Conservation (phyloP, 495 filamentous ascomycete species). For the Xylaria grammica region DNA sequence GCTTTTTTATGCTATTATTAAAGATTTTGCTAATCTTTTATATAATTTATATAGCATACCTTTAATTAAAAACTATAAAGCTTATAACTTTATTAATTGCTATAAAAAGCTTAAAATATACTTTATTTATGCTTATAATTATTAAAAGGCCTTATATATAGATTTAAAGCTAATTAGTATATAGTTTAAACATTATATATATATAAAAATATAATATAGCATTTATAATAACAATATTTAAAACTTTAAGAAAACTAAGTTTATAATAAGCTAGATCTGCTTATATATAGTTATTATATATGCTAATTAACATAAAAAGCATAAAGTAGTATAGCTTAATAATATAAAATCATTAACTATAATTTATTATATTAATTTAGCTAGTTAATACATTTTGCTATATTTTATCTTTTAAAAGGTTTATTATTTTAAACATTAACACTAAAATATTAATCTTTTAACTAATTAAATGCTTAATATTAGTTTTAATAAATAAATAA, state of each 20-base stretch:
- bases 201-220: background rate
- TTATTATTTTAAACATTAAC: background rate
- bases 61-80: background rate
- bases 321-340: background rate
- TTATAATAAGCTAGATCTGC: background rate
- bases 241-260: background rate
- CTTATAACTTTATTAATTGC: background rate
- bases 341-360: background rate
- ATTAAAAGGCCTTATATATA: background rate
- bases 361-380: background rate
- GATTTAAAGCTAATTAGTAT: background rate
- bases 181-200: background rate
- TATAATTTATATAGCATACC: background rate
- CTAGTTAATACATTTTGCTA: background rate
- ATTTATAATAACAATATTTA: background rate
- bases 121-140: background rate
- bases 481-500: too few species aligned
- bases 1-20: slow-evolving; percentile 2
- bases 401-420: background rate
- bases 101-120: background rate
- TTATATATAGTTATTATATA: background rate
- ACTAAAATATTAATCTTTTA: background rate
- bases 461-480: background rate
- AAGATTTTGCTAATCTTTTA: background rate
- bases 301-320: background rate